phyloP scores from a whole-genome alignment of 306 rosid species.

The Pyrus pyrifolia region DNA sequence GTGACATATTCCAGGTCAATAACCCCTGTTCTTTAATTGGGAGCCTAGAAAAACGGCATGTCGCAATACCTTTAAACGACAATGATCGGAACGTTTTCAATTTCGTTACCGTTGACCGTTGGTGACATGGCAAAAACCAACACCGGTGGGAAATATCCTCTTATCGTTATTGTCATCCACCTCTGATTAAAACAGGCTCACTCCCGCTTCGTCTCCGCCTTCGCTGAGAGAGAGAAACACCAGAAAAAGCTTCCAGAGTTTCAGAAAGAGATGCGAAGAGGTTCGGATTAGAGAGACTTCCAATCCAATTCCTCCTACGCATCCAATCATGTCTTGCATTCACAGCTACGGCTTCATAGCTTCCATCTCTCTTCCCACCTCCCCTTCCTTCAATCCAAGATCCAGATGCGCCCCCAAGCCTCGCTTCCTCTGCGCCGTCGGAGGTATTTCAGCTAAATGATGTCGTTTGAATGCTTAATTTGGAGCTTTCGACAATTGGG shows the following conservation, averaged over 20 bases:
- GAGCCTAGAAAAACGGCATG: neutral
- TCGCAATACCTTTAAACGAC: neutral
- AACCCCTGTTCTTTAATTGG: neutral
- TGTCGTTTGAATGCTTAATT: neutral
- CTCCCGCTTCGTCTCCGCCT: neutral
- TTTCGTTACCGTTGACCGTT: neutral
- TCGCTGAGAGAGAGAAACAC: neutral
- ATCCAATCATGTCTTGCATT: conserved; percentile 47
- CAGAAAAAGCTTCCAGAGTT: neutral
- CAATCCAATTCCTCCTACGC: neutral
- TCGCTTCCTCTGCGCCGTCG: conserved; percentile 47
- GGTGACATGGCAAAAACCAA: conserved; percentile 27
- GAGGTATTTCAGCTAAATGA: conserved; percentile 33
- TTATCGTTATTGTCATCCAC: conserved; percentile 1
- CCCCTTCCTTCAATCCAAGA: conserved; percentile 16
- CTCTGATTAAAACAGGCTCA: neutral
- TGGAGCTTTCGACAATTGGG: neutral
- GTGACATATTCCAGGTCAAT: accelerated
- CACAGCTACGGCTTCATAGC: conserved; percentile 31
- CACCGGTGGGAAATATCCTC: conserved; percentile 1
- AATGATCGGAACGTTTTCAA: neutral
- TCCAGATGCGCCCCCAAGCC: conserved; percentile 29
- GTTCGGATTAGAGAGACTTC: neutral
- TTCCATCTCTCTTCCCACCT: conserved; percentile 32
- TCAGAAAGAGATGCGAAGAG: conserved; percentile 1